Conservation (phyloP, 1,284 basidiomycete species). For the Acaromyces ingoldii region DNA sequence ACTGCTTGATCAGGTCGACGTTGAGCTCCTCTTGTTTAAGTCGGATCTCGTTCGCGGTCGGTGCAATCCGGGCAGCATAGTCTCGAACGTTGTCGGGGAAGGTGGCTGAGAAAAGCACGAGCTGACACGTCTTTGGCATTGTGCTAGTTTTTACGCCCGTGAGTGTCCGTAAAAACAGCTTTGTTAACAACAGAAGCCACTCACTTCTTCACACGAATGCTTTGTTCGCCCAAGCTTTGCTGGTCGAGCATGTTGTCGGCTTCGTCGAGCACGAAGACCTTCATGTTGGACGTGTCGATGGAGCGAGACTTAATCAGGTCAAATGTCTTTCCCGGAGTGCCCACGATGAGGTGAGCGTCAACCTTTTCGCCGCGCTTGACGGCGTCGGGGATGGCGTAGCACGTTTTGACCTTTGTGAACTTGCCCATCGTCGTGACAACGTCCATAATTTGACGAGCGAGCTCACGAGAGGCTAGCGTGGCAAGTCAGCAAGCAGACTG, state of each 20-base stretch:
- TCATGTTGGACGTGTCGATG: slow-evolving; percentile 69
- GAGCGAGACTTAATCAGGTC: slow-evolving; percentile 61
- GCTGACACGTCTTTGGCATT: slow-evolving; percentile 68
- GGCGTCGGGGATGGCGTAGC: slow-evolving; percentile 84
- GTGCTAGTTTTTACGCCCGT: slow-evolving; percentile 57
- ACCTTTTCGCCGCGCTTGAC: slow-evolving; percentile 66
- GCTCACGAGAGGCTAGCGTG: slow-evolving; percentile 77
- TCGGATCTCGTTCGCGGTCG: slow-evolving; percentile 91
- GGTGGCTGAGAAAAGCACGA: slow-evolving; percentile 95
- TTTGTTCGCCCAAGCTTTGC: slow-evolving; percentile 94
- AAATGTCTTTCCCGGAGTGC: slow-evolving; percentile 90
- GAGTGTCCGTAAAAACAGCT: too few relatives aligned
- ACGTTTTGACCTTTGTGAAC: slow-evolving; percentile 84
- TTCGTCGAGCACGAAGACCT: slow-evolving; percentile 94
- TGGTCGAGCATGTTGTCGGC: slow-evolving; percentile 98
- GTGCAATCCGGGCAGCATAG: slow-evolving; percentile 88
- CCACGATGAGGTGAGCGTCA: slow-evolving; percentile 85
- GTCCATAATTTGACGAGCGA: slow-evolving; percentile 95
- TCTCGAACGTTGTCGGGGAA: slow-evolving; percentile 87
- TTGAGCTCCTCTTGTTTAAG: slow-evolving; percentile 89
- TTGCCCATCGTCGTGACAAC: slow-evolving; percentile 92
- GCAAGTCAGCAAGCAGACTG: not conserved
- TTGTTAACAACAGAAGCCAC: not conserved
- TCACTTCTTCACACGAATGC: slow-evolving; percentile 75
- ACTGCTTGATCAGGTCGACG: slow-evolving; percentile 91